Conservation (phyloP, 805 yeast species). For the Zygotorulaspora sp. region DNA sequence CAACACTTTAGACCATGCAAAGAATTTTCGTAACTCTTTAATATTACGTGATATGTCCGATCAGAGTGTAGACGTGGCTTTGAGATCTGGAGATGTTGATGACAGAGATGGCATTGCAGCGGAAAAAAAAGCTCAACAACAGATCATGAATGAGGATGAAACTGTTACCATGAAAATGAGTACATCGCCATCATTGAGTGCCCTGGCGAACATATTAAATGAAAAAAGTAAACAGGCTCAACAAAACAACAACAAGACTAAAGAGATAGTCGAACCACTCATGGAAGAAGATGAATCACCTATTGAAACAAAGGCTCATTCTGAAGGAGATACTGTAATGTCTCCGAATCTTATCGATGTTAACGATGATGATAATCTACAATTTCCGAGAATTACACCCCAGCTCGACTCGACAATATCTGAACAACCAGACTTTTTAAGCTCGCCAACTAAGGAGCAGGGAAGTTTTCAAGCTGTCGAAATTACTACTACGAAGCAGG, state of each 20-base stretch:
- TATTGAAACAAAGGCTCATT: constrained; percentile 4
- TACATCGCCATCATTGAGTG: constrained; percentile 42
- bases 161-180: constrained; percentile 36
- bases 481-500: background rate
- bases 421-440: constrained; percentile 32
- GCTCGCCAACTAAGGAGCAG: constrained; percentile 23
- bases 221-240: constrained; percentile 35
- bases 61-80: constrained; percentile 10
- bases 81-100: constrained; percentile 6
- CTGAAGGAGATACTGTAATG: constrained; percentile 1
- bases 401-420: constrained; percentile 1
- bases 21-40: constrained; percentile 33
- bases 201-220: constrained; percentile 39
- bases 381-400: constrained; percentile 8
- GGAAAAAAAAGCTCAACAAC: background rate
- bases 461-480: background rate
- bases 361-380: constrained; percentile 24
- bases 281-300: constrained; percentile 26
- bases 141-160: constrained; percentile 12
- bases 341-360: constrained; percentile 40
- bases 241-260: constrained; percentile 19
- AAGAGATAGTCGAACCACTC: constrained; percentile 17
- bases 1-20: constrained; percentile 32
- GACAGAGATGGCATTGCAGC: background rate
- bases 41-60: constrained; percentile 28